Evolutionary conservation across 2,329 filamentous ascomycete genomes (phyloP).

Genomic region (Penicillium aurantiogriseum): DNA sequence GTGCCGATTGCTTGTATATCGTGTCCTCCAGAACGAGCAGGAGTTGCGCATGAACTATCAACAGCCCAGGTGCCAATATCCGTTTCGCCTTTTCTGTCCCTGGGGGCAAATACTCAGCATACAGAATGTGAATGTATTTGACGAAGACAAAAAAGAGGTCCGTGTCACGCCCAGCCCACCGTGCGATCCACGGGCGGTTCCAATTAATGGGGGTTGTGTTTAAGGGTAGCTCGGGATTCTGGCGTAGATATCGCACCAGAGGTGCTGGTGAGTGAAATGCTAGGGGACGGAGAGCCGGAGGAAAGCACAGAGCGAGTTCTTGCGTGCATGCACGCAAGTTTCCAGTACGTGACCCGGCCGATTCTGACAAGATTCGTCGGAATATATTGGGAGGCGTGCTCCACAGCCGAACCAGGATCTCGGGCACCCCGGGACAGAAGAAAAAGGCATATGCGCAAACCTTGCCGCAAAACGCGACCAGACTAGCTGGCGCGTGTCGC

Average conservation of each 20-base stretch:
- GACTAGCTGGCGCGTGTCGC: slow-evolving; percentile 66
- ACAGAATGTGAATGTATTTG: slow-evolving; percentile 80
- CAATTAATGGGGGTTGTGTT: slow-evolving; percentile 73
- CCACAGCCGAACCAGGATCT: slow-evolving; percentile 81
- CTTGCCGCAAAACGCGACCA: slow-evolving; percentile 85
- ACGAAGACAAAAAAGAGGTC: slow-evolving; percentile 89
- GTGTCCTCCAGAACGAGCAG: slow-evolving; percentile 77
- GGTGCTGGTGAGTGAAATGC: slow-evolving; percentile 62
- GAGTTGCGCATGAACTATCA: slow-evolving; percentile 79
- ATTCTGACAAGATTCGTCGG: slow-evolving; percentile 68
- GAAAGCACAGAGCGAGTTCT: slow-evolving; percentile 68
- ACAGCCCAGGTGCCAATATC: slow-evolving; percentile 70
- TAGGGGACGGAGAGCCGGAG: slow-evolving; percentile 61
- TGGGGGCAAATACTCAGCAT: slow-evolving; percentile 67
- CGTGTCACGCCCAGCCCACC: slow-evolving; percentile 84
- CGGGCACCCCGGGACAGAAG: slow-evolving; percentile 82
- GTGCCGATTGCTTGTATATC: slow-evolving; percentile 66
- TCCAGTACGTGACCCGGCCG: slow-evolving; percentile 59
- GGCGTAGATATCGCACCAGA: slow-evolving; percentile 60
- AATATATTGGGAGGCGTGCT: slow-evolving; percentile 66
- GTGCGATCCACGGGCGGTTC: slow-evolving; percentile 78
- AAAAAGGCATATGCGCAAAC: slow-evolving; percentile 91
- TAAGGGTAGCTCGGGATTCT: slow-evolving; percentile 65
- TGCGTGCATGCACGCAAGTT: slow-evolving; percentile 55
- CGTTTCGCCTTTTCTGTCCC: slow-evolving; percentile 55